Base-by-base conservation (phyloP, 2,329 filamentous ascomycete species). In the Aphanocladium album region DNA sequence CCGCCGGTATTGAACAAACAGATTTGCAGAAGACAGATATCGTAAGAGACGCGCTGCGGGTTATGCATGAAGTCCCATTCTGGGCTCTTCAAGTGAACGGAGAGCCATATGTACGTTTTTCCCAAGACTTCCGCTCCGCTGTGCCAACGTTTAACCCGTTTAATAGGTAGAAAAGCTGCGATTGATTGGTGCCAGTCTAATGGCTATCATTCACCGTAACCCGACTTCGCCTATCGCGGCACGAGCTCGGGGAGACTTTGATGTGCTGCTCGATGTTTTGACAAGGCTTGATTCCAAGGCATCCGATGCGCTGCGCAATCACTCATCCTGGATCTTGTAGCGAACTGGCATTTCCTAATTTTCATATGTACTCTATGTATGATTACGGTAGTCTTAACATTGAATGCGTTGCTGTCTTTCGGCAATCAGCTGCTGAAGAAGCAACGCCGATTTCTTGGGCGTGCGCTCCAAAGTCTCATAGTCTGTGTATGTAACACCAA, bases 271-370 rank as follows among this genome's bases (percentile, higher is more conserved):
- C 0, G 75, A 79, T 59, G 67, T 78, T 7, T 64, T 79, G 33
- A 73, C 76, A 3, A 66, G 74, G 16, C 64, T 79, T 5, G 75
- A 79, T 47, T 78, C 76, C 0, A 77, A 76, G 53, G 76, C 77
- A 3, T 78, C 76, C 1, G 74, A 78, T 66, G 72, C 75, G 1
- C 63, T 79, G 3, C 69, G 70, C 52, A 74, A 64, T 54, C 67
- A 67, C 21, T 72, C 70, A 0, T 65, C 63, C 25, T 57, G 57
- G 60, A 62, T 64, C 17, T 35, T 58, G 55, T 57, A 41, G 46
- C 12, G 3, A 1, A 21, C 9, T 12, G 19, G 6, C 5, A 27
- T 43, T 23, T 33, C 35, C 1, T 21, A 16, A 19, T 51, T 3
- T 39, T 12, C 19, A 19, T 23, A 23, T 33, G 53, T 46, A 19